Conservation (phyloP, 495 filamentous ascomycete species). For the Cudoniella acicularis region DNA sequence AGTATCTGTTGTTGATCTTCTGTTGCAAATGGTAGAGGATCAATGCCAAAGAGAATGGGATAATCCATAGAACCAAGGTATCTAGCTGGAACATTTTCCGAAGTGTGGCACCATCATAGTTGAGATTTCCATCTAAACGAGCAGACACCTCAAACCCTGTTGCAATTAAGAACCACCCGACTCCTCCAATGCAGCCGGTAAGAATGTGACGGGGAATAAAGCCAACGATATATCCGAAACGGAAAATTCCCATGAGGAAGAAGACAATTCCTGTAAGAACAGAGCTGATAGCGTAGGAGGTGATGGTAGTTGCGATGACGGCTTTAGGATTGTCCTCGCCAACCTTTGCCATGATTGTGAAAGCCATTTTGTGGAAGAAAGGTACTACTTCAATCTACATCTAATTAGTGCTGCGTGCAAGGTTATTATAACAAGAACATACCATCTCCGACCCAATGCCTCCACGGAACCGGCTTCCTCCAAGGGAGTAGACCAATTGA, state of each 20-base stretch:
- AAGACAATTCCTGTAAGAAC: constrained; percentile 88
- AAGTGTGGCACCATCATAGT: constrained; percentile 73
- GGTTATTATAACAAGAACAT: constrained; percentile 18
- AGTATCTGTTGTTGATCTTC: constrained; percentile 71
- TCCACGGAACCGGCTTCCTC: constrained; percentile 84
- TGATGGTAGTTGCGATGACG: constrained; percentile 87
- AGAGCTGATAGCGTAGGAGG: constrained; percentile 86
- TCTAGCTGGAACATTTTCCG: constrained; percentile 64
- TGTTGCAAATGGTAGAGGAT: constrained; percentile 71
- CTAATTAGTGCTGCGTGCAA: background rate
- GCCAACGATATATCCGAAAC: constrained; percentile 84
- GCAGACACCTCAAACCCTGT: constrained; percentile 96
- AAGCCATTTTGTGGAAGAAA: constrained; percentile 96
- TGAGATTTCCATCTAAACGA: constrained; percentile 75
- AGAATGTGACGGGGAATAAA: constrained; percentile 96
- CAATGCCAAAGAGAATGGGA: constrained; percentile 73
- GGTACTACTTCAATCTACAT: constrained; percentile 83
- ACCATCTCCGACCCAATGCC: constrained; percentile 96
- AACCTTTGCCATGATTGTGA: constrained; percentile 73
- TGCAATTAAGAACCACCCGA: constrained; percentile 90
- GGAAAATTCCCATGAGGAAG: constrained; percentile 81
- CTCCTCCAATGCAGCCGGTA: constrained; percentile 96
- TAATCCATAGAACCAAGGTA: constrained; percentile 76
- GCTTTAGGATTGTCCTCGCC: constrained; percentile 78
- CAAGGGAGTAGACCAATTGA: constrained; percentile 84